These are phyloP conservation scores for Saccharomycopsis babjevae DNA, from an alignment of 805 yeast species.

Conservation along the genomic window DNA sequence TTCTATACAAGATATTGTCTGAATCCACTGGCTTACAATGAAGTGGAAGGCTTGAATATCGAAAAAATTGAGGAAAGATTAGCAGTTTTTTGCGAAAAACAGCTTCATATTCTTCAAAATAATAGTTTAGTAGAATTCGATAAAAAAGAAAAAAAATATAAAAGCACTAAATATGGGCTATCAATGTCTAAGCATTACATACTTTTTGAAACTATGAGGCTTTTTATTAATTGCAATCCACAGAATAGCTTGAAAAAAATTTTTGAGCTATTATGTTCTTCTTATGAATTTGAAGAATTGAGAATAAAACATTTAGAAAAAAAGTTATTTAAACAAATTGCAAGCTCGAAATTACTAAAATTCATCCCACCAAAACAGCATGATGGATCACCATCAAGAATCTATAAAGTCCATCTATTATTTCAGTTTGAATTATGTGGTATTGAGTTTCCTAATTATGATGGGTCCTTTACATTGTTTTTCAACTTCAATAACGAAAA, in stretches of 20 bases:
- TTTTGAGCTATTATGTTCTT: constrained; percentile 25
- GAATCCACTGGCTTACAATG: constrained; percentile 33
- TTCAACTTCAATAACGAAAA: constrained; percentile 37
- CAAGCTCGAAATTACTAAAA: constrained; percentile 29
- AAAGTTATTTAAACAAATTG: constrained; percentile 35
- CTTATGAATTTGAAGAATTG: constrained; percentile 33
- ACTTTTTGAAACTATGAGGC: constrained; percentile 33
- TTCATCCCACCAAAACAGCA: constrained; percentile 27
- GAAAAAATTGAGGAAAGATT: constrained; percentile 26
- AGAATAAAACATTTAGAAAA: constrained; percentile 36
- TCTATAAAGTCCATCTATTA: constrained; percentile 33
- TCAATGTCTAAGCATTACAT: constrained; percentile 43
- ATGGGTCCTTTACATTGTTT: constrained; percentile 31
- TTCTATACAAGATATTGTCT: constrained; percentile 35
- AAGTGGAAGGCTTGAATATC: constrained; percentile 15
- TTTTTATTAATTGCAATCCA: constrained; percentile 22
- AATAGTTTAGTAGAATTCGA: constrained; percentile 24
- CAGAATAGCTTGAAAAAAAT: constrained; percentile 20
- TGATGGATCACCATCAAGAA: constrained; percentile 21
- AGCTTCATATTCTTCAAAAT: constrained; percentile 26
- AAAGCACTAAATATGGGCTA: constrained; percentile 34
- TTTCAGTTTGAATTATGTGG: constrained; percentile 45
- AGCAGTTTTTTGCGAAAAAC: constrained; percentile 26
- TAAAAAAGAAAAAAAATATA: constrained; percentile 14
- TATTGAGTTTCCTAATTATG: constrained; percentile 34